Base-by-base conservation (phyloP, 495 filamentous ascomycete genomes). In the Penicillium macrosclerotiorum region DNA sequence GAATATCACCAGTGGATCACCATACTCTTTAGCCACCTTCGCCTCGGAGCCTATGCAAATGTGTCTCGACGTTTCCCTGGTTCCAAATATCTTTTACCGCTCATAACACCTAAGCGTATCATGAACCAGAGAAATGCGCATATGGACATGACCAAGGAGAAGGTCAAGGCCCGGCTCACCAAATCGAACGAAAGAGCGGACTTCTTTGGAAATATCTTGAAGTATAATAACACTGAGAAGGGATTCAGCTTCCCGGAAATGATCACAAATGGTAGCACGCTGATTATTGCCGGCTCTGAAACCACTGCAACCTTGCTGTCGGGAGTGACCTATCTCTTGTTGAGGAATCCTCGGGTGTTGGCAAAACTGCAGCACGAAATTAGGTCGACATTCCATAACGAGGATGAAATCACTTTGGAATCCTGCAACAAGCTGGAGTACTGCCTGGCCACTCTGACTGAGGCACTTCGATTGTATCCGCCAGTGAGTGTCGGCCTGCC, bases 281-380 rank as follows among this genome's bases (percentile, higher is more conserved):
- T 69, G 2, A 67, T 80, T 24, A 68, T 78, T 14, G 80, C 68
- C 8, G 80, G 80, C 9, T 77, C 74, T 0, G 82, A 86, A 51
- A 84, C 83, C 1, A 81, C 81, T 3, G 81, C 82, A 1, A 84
- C 81, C 0, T 26, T 75, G 0, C 64, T 88, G 7, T 69, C 73
- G 1, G 78, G 73, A 0, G 70, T 73, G 0, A 71, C 72, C 0
- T 85, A 74, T 50, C 54, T 78, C 2, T 53, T 87, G 3, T 45
- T 75, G 1, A 75, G 46, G 4, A 69, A 80, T 49, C 76, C 70
- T 1, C 47, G 63, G 3, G 56, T 65, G 0, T 48, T 79, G 20
- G 47, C 56, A 5, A 77, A 70, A 46, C 57, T 84, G 8, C 59
- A 63, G 1, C 46, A 64, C 0, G 81, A 83, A 49, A 68, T 87